Base-by-base conservation (phyloP, 108 stramenopile species). In the Cyclotella atomus region DNA sequence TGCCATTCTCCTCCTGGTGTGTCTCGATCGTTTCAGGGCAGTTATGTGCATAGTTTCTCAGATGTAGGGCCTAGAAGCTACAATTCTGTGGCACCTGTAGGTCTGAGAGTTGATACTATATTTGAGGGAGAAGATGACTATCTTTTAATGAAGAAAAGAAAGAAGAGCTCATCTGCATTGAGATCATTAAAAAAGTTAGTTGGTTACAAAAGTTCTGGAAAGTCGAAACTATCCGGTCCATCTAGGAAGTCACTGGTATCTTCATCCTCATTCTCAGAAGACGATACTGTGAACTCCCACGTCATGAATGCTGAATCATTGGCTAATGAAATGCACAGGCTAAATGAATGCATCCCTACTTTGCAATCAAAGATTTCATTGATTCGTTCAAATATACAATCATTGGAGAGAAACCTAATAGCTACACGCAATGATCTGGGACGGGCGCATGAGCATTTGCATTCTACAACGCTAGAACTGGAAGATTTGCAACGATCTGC, bases 391-490 rank as follows among this genome's bases (percentile, higher is more conserved):
- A 63, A 41, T 34, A 79, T 79, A 59, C 52, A 46, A 14, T 68
- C 79, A 15, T 67, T 73, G 15, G 79, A 79, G 49, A 45, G 52
- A 19, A 70, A 68, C 56, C 65, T 79, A 24, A 46, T 72, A 8
- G 59, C 38, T 23, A 69, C 71, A 68, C 71, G 71, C 49, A 68
- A 68, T 17, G 71, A 73, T 43, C 44, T 79, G 53, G 50, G 38
- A 6, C 15, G 28, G 54, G 79, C 79, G 0, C 38, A 79, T 43
- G 53, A 79, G 28, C 66, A 79, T 16, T 68, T 79, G 52, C 66
- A 73, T 33, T 71, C 67, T 17, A 71, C 79, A 34, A 62, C 47
- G 2, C 30, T 68, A 41, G 79, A 79, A 66, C 30, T 79, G 23
- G 79, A 36, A 6, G 71, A 63, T 50, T 28, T 72, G 6, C 59